phyloP scores from a whole-genome alignment of 176 grass and related monocot species.

The Ensete ventricosum region DNA sequence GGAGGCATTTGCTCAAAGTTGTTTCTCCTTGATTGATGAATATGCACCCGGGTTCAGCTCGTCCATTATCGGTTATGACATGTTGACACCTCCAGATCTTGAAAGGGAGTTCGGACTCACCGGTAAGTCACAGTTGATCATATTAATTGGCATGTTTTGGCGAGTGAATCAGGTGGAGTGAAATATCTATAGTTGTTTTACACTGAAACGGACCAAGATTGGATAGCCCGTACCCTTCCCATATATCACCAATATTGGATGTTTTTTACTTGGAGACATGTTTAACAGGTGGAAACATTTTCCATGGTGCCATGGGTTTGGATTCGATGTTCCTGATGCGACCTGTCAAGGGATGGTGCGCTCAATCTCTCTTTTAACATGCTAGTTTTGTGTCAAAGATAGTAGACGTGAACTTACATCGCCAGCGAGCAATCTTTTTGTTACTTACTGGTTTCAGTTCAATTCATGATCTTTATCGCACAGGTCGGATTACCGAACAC shows the following conservation, averaged over 20 bases:
- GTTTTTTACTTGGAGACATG: neutral
- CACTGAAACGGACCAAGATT: no score
- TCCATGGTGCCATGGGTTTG: slow-evolving; percentile 90
- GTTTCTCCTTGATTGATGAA: slow-evolving; percentile 93
- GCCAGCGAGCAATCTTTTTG: neutral
- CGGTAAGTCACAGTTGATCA: slow-evolving; percentile 27
- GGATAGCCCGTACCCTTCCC: neutral
- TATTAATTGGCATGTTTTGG: neutral
- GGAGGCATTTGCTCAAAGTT: slow-evolving; percentile 82
- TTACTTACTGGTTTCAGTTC: neutral
- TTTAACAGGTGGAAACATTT: slow-evolving; percentile 81
- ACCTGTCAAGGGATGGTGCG: slow-evolving; percentile 88
- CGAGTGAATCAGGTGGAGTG: neutral
- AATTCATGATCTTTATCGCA: neutral
- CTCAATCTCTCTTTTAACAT: neutral
- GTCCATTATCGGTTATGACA: slow-evolving; percentile 82
- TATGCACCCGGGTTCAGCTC: slow-evolving; percentile 86
- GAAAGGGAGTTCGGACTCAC: slow-evolving; percentile 92
- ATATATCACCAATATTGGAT: neutral
- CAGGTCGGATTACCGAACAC: slow-evolving; percentile 93
- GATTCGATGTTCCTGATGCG: slow-evolving; percentile 94
- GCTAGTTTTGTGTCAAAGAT: neutral
- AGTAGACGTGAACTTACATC: neutral
- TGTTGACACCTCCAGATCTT: slow-evolving; percentile 92
- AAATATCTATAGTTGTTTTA: neutral